phyloP scores from a whole-genome alignment of 2,329 filamentous ascomycete species.

The Aspergillus sp. region DNA sequence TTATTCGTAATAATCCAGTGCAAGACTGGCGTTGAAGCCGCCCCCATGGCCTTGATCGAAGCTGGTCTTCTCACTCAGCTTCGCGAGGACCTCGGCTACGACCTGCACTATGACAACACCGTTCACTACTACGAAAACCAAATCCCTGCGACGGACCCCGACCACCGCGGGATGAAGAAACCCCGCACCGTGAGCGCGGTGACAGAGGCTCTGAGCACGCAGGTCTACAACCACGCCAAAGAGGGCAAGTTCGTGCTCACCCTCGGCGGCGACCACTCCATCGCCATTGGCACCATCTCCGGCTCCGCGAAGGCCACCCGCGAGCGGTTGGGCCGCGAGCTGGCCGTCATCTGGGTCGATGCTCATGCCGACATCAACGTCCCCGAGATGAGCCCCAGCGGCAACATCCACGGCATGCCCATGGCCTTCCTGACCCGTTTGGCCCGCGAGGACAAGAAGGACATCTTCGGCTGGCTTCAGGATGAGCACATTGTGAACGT shows the following conservation, averaged over 20 bases:
- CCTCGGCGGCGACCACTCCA: constrained; percentile 91
- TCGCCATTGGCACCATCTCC: constrained; percentile 89
- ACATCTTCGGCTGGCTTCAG: constrained; percentile 87
- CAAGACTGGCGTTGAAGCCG: constrained; percentile 89
- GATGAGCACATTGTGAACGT: constrained; percentile 59
- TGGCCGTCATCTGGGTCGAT: constrained; percentile 98
- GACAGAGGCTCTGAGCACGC: constrained; percentile 71
- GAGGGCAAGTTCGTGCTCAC: constrained; percentile 86
- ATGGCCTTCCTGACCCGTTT: constrained; percentile 87
- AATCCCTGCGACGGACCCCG: constrained; percentile 67
- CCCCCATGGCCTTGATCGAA: constrained; percentile 82
- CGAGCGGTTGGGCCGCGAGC: constrained; percentile 76
- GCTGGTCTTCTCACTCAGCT: constrained; percentile 83
- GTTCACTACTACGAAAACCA: constrained; percentile 81
- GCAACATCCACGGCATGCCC: constrained; percentile 98
- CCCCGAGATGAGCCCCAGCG: constrained; percentile 82
- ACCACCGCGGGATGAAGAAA: constrained; percentile 91
- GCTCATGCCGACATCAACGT: constrained; percentile 98
- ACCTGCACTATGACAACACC: constrained; percentile 75
- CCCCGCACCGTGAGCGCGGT: constrained; percentile 82
- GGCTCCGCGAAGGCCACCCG: constrained; percentile 82
- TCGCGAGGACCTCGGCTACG: constrained; percentile 81
- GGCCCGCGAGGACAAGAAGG: constrained; percentile 69
- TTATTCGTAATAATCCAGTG: constrained; percentile 54
- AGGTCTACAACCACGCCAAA: constrained; percentile 83